Base-by-base conservation (phyloP, 2,329 filamentous ascomycete species). In the Plenodomus lindquistii region DNA sequence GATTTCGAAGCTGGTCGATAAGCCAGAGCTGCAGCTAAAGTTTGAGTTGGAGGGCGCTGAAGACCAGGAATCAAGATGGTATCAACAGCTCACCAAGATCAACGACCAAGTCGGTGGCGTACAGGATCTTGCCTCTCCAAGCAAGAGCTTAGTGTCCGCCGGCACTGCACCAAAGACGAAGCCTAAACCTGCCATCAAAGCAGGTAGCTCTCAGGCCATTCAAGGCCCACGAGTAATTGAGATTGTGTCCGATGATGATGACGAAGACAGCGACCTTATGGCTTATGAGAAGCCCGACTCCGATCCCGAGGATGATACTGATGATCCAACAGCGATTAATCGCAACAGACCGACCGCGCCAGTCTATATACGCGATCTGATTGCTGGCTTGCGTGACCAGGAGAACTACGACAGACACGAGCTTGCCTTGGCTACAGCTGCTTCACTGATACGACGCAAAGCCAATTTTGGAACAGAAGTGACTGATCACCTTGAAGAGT, bases 251-350 rank as follows among this genome's bases (percentile, higher is more conserved):
- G 80, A 82, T 1, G 63, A 62, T 1, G 58, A 61, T 13, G 58
- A 79, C 7, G 76, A 79, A 24, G 76, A 80, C 24, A 83, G 86
- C 15, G 88, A 89, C 50, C 76, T 97, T 1, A 77, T 84, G 2
- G 83, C 89, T 1, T 96, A 97, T 60, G 82, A 83, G 13, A 97
- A 96, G 69, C 90, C 90, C 0, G 89, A 91, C 63, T 91, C 89
- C 1, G 94, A 99, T 59, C 82, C 85, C 0, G 90, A 95, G 66
- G 94, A 99, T 66, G 93, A 91, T 0, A 91, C 97, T 48, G 92
- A 97, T 31, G 95, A 99, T 61, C 87, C 94, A 4, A 96, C 91
- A 0, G 77, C 96, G 16, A 81, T 97, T 40, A 86, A 88, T 48
- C 83, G 92, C 13, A 86, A 94, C 71, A 97, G 94, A 61, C 83